Base-by-base conservation (phyloP, 768 basidiomycete species). In the Scleroderma citrinum region DNA sequence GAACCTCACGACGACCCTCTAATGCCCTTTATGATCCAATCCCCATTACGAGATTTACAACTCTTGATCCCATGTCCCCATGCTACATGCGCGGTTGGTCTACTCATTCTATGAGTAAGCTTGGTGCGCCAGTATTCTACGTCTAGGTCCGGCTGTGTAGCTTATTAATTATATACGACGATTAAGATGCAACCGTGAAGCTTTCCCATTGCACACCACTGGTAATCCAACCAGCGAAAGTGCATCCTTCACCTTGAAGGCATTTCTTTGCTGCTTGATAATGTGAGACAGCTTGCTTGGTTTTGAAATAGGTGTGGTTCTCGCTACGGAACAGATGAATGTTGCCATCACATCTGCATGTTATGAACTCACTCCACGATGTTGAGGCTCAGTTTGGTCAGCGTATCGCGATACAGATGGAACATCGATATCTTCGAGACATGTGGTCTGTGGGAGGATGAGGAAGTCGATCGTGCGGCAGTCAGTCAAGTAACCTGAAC, bases 201-300 rank as follows among this genome's bases (percentile, higher is more conserved):
- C 52, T 62, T 57, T 85, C 81, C 74, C 78, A 80, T 44, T 61
- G 57, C 34, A 56, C 50, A 3, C 82, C 83, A 46, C 76, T 82
- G 19, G 49, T 63, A 35, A 83, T 60, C 87, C 87, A 90, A 17
- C 82, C 84, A 30, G 67, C 62, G 51, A 90, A 86, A 3, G 76
- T 69, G 3, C 76, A 71, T 0, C 58, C 60, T 30, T 63, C 53
- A 0, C 75, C 76, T 14, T 72, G 53, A 21, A 90, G 67, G 3
- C 59, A 59, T 7, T 54, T 46, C 59, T 83, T 87, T 0, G 77
- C 81, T 1, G 44, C 52, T 51, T 79, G 78, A 55, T 85, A 85
- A 11, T 64, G 69, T 13, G 51, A 42, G 4, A 71, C 65, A 2
- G 59, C 49, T 38, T 65, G 62, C 54, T 86, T 87, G 7, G 56